Conservation (phyloP, 192 early-diverging fungal species). For the Gamsiella multidivaricata region DNA sequence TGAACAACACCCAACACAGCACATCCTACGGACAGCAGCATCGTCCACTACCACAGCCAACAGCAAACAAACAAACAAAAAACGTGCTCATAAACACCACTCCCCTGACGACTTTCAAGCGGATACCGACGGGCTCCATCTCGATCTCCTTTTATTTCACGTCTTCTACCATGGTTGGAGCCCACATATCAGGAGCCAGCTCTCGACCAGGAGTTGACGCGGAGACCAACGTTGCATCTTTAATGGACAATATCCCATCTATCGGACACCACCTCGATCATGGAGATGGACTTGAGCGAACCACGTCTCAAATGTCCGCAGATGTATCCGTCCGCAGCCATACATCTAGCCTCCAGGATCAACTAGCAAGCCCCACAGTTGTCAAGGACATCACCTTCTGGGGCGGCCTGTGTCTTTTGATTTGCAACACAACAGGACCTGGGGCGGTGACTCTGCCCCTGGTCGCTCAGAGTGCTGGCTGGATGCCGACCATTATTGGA, state of each 20-base stretch:
- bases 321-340: constrained; percentile 5
- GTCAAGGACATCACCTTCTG: constrained; percentile 57
- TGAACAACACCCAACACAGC: no score
- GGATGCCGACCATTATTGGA: constrained; percentile 57
- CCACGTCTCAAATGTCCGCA: background rate
- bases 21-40: background rate
- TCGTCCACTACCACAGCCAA: no score
- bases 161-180: no score
- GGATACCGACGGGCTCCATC: no score
- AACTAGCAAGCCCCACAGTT: background rate
- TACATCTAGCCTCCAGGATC: background rate
- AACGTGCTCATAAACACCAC: no score
- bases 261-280: background rate
- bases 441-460: constrained; percentile 41
- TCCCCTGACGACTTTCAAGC: no score
- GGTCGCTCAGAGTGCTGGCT: constrained; percentile 37
- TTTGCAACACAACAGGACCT: constrained; percentile 59
- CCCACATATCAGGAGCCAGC: no score
- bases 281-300: background rate
- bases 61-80: no score
- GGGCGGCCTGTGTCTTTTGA: constrained; percentile 52
- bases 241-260: background rate
- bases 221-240: no score
- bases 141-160: no score
- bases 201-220: no score